Percentiles rank a stretch among this genome's conserved stretches.
These are phyloP conservation scores for Boletus rubroflammeus DNA, from an alignment of 768 basidiomycete genomes.

Conservation along the genomic window DNA sequence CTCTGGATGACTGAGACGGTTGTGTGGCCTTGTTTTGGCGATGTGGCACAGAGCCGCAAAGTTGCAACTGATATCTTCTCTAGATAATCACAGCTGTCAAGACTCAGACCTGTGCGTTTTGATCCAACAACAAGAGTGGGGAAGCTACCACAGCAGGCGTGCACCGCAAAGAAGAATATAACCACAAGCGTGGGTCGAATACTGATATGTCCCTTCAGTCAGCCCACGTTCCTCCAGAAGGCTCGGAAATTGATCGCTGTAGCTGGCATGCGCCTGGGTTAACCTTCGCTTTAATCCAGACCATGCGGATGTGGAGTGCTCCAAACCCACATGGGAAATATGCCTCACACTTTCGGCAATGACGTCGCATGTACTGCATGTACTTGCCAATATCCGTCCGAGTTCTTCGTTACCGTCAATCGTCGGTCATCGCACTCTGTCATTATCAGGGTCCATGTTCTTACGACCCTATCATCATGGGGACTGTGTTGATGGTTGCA, in stretches of 20 bases:
- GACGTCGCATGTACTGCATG: not conserved
- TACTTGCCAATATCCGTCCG: not conserved
- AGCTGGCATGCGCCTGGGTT: not conserved
- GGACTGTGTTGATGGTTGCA: not conserved
- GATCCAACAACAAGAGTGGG: not conserved
- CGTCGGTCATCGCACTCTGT: not conserved
- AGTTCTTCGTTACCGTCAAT: not conserved
- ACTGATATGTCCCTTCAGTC: not conserved
- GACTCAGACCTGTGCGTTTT: not conserved
- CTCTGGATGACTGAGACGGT: conserved; percentile 29
- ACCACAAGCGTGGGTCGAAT: not conserved
- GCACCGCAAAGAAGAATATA: not conserved
- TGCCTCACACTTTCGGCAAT: not conserved
- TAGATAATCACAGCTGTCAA: not conserved
- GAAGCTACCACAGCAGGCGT: not conserved
- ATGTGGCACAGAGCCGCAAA: conserved; percentile 23
- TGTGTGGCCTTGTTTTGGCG: conserved; percentile 29
- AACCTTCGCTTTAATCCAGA: not conserved
- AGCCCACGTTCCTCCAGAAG: not conserved
- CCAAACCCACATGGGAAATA: not conserved
- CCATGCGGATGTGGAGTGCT: not conserved
- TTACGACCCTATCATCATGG: not conserved
- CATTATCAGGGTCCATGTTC: not conserved
- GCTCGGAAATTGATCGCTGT: not conserved
- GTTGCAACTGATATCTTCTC: not conserved